phyloP scores from a whole-genome alignment of 345 rosid genomes.

The Salix viminalis region DNA sequence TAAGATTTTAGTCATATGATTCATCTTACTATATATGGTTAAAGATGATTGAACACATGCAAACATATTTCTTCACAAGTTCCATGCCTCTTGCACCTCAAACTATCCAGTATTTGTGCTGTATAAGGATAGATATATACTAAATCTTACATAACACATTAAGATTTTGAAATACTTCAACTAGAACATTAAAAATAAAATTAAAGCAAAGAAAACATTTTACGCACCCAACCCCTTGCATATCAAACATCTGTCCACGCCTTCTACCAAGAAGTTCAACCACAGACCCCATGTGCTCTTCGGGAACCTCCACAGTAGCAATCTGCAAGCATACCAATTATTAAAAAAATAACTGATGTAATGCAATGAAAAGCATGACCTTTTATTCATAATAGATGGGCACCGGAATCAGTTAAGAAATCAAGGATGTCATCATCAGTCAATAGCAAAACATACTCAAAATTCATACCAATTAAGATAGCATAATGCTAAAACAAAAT shows the following conservation, averaged over 20 bases:
- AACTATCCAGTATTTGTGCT: neutral
- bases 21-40: neutral
- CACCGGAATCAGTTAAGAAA: neutral
- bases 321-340: slow-evolving; percentile 42
- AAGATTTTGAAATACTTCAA: neutral
- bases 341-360: neutral
- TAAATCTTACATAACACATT: neutral
- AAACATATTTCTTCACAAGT: neutral
- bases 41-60: neutral
- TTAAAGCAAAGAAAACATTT: slow-evolving; percentile 6
- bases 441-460: slow-evolving; percentile 4
- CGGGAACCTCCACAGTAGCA: slow-evolving; percentile 95
- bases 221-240: slow-evolving; percentile 79
- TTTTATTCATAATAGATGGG: neutral
- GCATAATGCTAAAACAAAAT: neutral
- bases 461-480: neutral
- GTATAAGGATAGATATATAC: neutral
- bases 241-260: slow-evolving; percentile 93
- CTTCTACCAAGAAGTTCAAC: slow-evolving; percentile 97
- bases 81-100: slow-evolving; percentile 4
- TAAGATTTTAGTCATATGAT: neutral
- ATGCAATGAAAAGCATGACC: neutral
- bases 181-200: neutral
- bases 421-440: neutral
- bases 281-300: slow-evolving; percentile 87